These are phyloP conservation scores for Aureobasidium sp. DNA, from an alignment of 2,329 filamentous ascomycete genomes.

Conservation along the genomic window DNA sequence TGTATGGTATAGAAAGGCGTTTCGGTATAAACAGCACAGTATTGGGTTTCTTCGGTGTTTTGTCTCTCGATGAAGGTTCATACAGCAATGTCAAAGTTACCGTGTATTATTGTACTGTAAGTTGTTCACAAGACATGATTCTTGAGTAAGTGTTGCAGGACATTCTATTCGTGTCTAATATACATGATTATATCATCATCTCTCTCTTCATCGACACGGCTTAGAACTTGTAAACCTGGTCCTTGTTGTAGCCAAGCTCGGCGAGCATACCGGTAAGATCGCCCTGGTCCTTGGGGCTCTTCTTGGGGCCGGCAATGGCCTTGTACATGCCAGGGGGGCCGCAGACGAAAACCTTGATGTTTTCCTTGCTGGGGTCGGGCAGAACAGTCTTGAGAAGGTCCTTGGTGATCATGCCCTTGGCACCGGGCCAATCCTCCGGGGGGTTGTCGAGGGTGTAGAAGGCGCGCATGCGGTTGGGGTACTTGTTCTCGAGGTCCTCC, in stretches of 20 bases:
- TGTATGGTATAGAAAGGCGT: background rate
- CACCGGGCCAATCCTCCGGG: conserved; percentile 61
- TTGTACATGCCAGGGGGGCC: conserved; percentile 91
- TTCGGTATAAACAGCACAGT: background rate
- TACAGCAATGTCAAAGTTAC: too few relatives aligned
- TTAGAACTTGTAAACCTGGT: conserved; percentile 96
- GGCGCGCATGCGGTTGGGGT: conserved; percentile 87
- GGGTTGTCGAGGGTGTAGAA: conserved; percentile 90
- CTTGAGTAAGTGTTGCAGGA: background rate
- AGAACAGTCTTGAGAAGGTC: conserved; percentile 91
- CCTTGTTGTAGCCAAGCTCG: conserved; percentile 73
- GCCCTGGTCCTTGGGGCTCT: conserved; percentile 87
- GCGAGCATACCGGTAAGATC: conserved; percentile 74
- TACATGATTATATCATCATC: background rate
- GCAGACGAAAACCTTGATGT: conserved; percentile 95
- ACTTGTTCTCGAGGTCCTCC: conserved; percentile 81
- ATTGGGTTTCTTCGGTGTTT: too few relatives aligned
- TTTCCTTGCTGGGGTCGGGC: conserved; percentile 81
- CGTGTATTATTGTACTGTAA: too few relatives aligned
- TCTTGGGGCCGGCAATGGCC: conserved; percentile 80
- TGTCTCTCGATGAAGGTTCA: too few relatives aligned
- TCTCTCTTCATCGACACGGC: background rate
- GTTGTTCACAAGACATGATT: too few relatives aligned
- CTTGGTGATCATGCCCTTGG: conserved; percentile 74
- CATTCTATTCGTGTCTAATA: conserved; percentile 4